Evolutionary conservation across 2,329 filamentous ascomycete genomes (phyloP), one percentile per base, ranked within the genome.

Genomic region (Emydomyces testavorans): DNA sequence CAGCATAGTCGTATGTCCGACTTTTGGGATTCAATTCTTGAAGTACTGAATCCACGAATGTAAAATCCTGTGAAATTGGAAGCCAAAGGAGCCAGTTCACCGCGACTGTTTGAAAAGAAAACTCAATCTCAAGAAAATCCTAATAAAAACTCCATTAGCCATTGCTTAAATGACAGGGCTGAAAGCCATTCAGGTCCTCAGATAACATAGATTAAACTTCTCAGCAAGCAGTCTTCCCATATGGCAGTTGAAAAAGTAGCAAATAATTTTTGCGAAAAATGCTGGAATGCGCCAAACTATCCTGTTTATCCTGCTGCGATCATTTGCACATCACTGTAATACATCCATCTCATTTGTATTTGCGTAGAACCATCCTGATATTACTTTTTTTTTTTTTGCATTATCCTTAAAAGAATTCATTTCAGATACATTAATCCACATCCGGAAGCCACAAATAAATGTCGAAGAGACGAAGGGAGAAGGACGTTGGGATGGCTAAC

Each of bases 281-380:
- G 13, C 6, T 16, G 3, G 8, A 15, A 20, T 8, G 11, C n/a
- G 18, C 15, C 31, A 8, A 16, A 15, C 13, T 23, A 8, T 32
- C 23, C 6, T 24, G 32, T 35, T 36, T 43, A 44, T 26, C 20
- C 31, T 31, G 24, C 16, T 10, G 6, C n/a, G 34, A 36, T 21
- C 31, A 28, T 45, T 20, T 45, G 32, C 21, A 43, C 15, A 28
- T 6, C 28, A 44, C 36, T 8, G 23, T 29, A 28, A 20, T 32
- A 45, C n/a, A 24, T 34, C 40, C 32, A 20, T 45, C 31, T 45
- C 34, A 37, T 45, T n/a, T 43, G 26, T 45, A 45, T 37, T 29
- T 45, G 20, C 42, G 28, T 45, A 28, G 15, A 34, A 43, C 16
- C 29, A n/a, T 34, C 48, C 5, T 46, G 49, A 42, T 43, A 50